Base-by-base conservation (phyloP, 768 basidiomycete species). In the Rhodocollybia butyracea region DNA sequence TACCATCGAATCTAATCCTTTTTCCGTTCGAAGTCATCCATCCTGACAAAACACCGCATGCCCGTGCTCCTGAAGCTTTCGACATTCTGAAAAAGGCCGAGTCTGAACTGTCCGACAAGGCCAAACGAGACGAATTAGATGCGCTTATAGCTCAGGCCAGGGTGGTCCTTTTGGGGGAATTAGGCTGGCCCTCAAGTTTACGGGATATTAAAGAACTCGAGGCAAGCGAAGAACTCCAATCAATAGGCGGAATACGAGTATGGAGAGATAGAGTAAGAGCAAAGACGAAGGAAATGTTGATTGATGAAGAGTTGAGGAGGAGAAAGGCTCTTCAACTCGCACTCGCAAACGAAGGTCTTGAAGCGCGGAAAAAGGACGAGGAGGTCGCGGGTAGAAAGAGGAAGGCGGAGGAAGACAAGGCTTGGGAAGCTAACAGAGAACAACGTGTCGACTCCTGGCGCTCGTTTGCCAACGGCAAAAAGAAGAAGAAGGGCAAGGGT, bases 71-170 rank as follows among this genome's bases (percentile, higher is more conserved):
- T 63, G 92, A 97, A 72, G 94, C 94, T 1, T 97, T 97, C 67
- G 94, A 96, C 69, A 66, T 93, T 31, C 78, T 97, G 45, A 97
- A 97, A 77, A 96, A 97, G 84, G 93, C 94, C 5, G 91, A 93
- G 69, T 83, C 83, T 29, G 92, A 95, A 61, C 76, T 96, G 3
- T 83, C 82, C 19, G 89, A 94, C 59, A 78, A 89, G 64, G 76
- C 80, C 45, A 87, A 89, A 64, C 86, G 94, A 41, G 87, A 86
- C 57, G 88, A 91, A 59, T 76, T 94, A 6, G 91, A 94, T 64
- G 89, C 88, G 2, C 77, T 87, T 4, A 88, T 94, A 60, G 81
- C 78, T 27, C 81, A 90, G 66, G 89, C 94, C 1, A 88, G 93
- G 39, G 68, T 73, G 17, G 71, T 82, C 40, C 72, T 94, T 22